Conservation (phyloP, 805 yeast species). For the Ascoidea asiatica region DNA sequence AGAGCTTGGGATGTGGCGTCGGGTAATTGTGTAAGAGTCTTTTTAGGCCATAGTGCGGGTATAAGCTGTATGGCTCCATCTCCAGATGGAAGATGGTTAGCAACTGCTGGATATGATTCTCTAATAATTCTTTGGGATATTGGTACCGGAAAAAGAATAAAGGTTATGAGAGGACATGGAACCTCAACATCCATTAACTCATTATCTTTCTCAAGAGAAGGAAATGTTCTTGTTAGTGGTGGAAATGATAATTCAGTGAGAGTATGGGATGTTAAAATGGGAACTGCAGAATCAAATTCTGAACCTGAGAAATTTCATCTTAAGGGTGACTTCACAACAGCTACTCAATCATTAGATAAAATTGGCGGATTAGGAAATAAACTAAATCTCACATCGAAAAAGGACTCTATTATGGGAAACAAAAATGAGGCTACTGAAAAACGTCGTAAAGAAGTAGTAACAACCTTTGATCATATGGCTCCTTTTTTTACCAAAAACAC, state of each 20-base stretch:
- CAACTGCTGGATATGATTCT: conserved; percentile 90
- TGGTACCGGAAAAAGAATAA: conserved; percentile 78
- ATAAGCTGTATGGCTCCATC: conserved; percentile 76
- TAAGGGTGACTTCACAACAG: conserved; percentile 6
- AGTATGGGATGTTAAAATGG: conserved; percentile 89
- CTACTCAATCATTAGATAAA: conserved; percentile 1
- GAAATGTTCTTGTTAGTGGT: conserved; percentile 78
- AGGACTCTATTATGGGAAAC: conserved; percentile 13
- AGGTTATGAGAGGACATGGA: conserved; percentile 93
- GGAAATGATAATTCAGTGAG: conserved; percentile 89
- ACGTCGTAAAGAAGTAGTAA: conserved; percentile 55
- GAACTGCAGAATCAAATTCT: conserved; percentile 67
- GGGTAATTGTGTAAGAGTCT: conserved; percentile 83
- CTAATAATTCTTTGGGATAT: conserved; percentile 87
- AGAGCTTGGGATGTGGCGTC: conserved; percentile 95
- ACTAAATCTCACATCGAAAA: too few relatives aligned
- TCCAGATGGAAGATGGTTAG: conserved; percentile 95
- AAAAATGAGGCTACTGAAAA: conserved; percentile 21
- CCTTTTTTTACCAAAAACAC: conserved; percentile 90
- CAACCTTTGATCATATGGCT: conserved; percentile 82
- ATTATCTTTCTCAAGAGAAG: conserved; percentile 73
- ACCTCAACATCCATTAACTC: conserved; percentile 66
- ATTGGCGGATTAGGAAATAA: conserved; percentile 8
- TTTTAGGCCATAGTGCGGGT: conserved; percentile 88
- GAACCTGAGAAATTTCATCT: conserved; percentile 55